Evolutionary conservation across 352 stramenopile species (phyloP).

Genomic region (Hyaloperonospora brassicae): DNA sequence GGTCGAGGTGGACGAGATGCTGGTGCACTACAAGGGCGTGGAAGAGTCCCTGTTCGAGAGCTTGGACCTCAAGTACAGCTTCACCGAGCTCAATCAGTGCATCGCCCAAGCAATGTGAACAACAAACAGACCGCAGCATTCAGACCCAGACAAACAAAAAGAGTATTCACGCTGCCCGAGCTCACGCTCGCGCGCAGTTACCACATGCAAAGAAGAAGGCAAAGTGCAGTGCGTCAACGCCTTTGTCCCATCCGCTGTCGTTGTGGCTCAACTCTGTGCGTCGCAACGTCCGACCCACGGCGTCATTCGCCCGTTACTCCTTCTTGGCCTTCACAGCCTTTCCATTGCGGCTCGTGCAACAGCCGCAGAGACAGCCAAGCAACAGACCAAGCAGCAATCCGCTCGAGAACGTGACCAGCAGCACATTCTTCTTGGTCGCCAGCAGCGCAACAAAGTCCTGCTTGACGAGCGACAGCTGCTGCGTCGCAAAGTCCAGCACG

Average conservation of each 20-base stretch:
- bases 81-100: constrained; percentile 49
- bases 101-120: constrained; percentile 32
- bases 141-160: constrained; percentile 9
- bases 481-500: constrained; percentile 28
- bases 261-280: not conserved
- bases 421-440: constrained; percentile 75
- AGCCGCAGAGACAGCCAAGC: constrained; percentile 63
- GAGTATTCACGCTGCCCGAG: not conserved
- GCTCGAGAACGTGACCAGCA: constrained; percentile 64
- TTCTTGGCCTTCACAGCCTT: constrained; percentile 48
- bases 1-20: constrained; percentile 63
- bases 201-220: not conserved
- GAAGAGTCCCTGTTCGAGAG: constrained; percentile 73
- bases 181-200: no score
- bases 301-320: constrained; percentile 25
- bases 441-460: constrained; percentile 61
- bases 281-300: no score
- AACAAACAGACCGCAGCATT: not conserved
- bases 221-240: no score
- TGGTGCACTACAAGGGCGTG: constrained; percentile 62
- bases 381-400: constrained; percentile 57
- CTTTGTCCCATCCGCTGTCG: no score
- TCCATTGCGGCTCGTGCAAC: constrained; percentile 45
- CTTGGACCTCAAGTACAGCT: constrained; percentile 80
- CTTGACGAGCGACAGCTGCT: constrained; percentile 46